A percentile compares a stretch with the other conserved stretches of the same genome.
These are phyloP conservation scores for Clitopilus hobsonii DNA, from an alignment of 768 basidiomycete species.

Conservation along the genomic window DNA sequence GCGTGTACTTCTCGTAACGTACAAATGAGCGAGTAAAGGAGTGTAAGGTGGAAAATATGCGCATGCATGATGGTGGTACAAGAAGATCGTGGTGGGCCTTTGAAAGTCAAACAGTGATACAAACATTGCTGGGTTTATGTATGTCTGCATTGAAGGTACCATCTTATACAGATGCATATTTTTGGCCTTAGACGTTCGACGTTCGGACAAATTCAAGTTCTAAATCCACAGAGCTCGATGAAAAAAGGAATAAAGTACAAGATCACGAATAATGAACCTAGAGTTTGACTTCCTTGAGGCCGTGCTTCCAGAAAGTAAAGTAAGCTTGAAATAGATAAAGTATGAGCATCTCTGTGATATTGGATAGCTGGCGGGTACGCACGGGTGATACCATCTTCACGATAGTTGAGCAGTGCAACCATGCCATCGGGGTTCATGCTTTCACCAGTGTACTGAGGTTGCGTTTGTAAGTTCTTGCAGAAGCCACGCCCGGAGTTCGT, in stretches of 20 bases:
- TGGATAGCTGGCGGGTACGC: constrained; percentile 23
- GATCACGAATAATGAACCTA: constrained; percentile 22
- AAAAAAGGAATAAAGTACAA: constrained; percentile 9
- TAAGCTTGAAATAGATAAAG: constrained; percentile 49
- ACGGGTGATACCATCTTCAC: constrained; percentile 84
- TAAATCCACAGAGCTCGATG: background rate
- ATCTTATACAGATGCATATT: too few relatives aligned
- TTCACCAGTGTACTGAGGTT: constrained; percentile 62
- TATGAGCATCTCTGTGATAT: background rate
- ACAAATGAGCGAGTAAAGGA: background rate
- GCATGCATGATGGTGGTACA: background rate
- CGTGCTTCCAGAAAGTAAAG: constrained; percentile 96
- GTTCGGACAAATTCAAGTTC: too few relatives aligned
- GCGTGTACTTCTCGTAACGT: background rate
- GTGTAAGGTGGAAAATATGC: background rate
- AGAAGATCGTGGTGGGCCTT: too few relatives aligned
- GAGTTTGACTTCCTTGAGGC: constrained; percentile 76
- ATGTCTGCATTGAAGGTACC: too few relatives aligned
- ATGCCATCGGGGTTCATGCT: constrained; percentile 85
- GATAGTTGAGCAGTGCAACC: constrained; percentile 93
- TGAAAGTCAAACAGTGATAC: background rate
- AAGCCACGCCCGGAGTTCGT: too few relatives aligned
- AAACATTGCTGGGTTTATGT: too few relatives aligned
- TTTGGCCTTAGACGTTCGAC: too few relatives aligned
- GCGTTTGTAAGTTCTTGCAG: background rate